Evolutionary conservation across 1,284 basidiomycete species (phyloP).

Genomic region (Moesziomyces antarcticus): DNA sequence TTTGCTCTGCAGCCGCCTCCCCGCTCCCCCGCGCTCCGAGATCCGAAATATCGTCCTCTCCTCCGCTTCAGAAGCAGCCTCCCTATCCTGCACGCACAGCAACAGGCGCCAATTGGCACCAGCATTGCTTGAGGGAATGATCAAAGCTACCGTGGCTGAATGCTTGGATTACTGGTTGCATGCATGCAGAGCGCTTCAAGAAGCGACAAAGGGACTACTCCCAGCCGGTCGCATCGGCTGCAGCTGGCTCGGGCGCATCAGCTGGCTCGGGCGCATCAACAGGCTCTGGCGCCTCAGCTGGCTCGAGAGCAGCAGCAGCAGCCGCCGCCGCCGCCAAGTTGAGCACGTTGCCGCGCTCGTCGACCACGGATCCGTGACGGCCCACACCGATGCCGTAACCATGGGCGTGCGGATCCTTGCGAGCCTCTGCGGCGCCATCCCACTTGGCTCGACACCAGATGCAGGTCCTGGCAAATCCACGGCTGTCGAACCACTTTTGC

Average conservation of each 20-base stretch:
- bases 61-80: too few relatives aligned
- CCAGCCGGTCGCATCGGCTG: conserved; percentile 6
- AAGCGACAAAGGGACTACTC: conserved; percentile 1
- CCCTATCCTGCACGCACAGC: too few relatives aligned
- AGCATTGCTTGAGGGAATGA: too few relatives aligned
- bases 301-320: conserved; percentile 8
- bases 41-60: not conserved
- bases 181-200: too few relatives aligned
- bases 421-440: conserved; percentile 5
- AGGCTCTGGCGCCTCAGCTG: not conserved
- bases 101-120: too few relatives aligned
- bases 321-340: conserved; percentile 36
- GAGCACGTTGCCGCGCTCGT: conserved; percentile 22
- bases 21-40: not conserved
- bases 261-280: not conserved
- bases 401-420: not conserved
- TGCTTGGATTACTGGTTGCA: too few relatives aligned
- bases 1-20: not conserved
- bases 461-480: conserved; percentile 25
- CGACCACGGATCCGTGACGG: conserved; percentile 20
- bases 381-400: conserved; percentile 36
- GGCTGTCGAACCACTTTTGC: conserved; percentile 33
- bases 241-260: not conserved
- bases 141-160: too few relatives aligned
- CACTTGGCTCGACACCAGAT: conserved; percentile 46